Conservation (phyloP, 2,329 filamentous ascomycete species). For the Alternaria postmessia region DNA sequence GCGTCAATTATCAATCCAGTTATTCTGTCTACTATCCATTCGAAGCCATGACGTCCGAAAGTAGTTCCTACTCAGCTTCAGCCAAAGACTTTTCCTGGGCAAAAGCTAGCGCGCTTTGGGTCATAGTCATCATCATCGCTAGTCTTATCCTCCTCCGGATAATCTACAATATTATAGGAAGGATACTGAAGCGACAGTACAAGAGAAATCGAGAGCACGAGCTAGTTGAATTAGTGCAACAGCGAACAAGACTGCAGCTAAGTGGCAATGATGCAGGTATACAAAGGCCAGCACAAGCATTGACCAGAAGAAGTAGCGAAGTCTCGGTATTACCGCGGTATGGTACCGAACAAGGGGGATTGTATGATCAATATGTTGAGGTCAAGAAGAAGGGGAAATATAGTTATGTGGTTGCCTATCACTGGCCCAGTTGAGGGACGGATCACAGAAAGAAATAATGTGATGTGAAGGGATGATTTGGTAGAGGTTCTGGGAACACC, state of each 20-base stretch:
- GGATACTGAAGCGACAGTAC: background rate
- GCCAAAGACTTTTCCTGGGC: conserved; percentile 6
- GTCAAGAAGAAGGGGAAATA: conserved; percentile 10
- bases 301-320: conserved; percentile 1
- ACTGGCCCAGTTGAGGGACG: background rate
- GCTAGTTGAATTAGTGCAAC: background rate
- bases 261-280: background rate
- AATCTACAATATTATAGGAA: background rate
- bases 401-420: conserved; percentile 5
- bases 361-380: background rate
- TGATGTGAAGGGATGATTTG: background rate
- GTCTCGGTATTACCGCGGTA: conserved; percentile 7
- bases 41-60: background rate
- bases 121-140: background rate
- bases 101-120: conserved; percentile 4
- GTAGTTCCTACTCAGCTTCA: background rate
- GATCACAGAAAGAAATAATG: background rate
- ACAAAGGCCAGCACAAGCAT: background rate
- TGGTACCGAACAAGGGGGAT: background rate
- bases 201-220: background rate
- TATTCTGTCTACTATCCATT: background rate
- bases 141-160: background rate
- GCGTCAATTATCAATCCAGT: background rate
- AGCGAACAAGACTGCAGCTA: background rate
- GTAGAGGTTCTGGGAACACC: background rate